Base-by-base conservation (phyloP, 345 rosid genomes). In the Populus pruinosa region DNA sequence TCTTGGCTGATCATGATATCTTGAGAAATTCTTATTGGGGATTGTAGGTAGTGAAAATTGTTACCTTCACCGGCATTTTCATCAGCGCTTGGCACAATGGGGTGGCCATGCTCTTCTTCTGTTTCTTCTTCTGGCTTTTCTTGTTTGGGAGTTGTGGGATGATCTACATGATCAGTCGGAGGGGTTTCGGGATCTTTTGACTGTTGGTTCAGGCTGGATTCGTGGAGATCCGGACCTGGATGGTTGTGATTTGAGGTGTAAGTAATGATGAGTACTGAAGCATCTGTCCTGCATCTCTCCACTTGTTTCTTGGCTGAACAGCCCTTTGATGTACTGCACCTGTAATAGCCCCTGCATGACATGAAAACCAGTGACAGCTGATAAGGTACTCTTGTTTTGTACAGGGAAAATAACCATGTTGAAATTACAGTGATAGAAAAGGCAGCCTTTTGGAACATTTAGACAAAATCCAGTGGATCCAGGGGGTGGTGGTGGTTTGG, bases 301-400 rank as follows among this genome's bases (percentile, higher is more conserved):
- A 89, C 93, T 78, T 88, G 93, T 79, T 91, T 91, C 76, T 86
- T 91, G 29, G 95, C 95, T 31, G 87, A 87, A 55, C 95, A 91
- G 13, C 93, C 92, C 79, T 89, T 89, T 61, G 91, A 85, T 82
- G 95, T 91, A 84, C 91, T 88, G 79, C 95, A 91, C 73, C 89
- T 88, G 85, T 91, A 91, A 78, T 91, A 91, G 1, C 95, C 93
- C 78, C 93, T 91, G 83, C 78, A 76, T 41, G 27, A 2, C 27
- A 55, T 6, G 38, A 56, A 70, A 55, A 35, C 25, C 67, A 21
- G 16, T 59, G 33, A 66, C 27, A 23, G 0, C 23, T 5, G 47
- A 43, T 25, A 2, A 49, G n/a, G n/a, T 68, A 35, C 29, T 69
- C 44, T 23, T 39, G 56, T 12, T 50, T 17, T 47, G 35, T 27